These are phyloP conservation scores for Fraxinus ornus DNA, from an alignment of 305 asterid genomes.

Conservation along the genomic window DNA sequence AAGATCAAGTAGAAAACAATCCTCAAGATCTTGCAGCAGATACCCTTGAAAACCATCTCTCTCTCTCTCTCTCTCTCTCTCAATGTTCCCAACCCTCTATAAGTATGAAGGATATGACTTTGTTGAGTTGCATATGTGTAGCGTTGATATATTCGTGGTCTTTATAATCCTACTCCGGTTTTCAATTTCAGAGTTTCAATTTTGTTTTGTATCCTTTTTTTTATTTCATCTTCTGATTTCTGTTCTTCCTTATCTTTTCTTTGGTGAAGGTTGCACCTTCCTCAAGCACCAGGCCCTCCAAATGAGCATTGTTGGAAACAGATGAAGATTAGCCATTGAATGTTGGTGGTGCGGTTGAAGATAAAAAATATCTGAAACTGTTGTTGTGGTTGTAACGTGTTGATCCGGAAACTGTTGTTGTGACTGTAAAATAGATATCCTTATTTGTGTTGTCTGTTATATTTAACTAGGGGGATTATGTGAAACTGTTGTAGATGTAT, in stretches of 20 bases:
- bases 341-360: too few species aligned
- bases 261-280: conserved; percentile 54
- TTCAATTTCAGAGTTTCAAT: background rate
- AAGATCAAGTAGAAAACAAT: conserved; percentile 51
- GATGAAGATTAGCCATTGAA: conserved; percentile 63
- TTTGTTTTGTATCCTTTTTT: background rate
- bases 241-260: conserved; percentile 3
- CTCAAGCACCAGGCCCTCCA: conserved; percentile 25
- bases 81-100: background rate
- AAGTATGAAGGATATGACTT: too few species aligned
- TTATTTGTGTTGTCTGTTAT: too few species aligned
- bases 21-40: conserved; percentile 90
- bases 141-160: background rate
- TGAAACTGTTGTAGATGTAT: too few species aligned
- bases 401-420: too few species aligned
- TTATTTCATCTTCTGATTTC: conserved; percentile 2
- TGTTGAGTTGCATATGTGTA: background rate
- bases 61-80: conserved; percentile 17
- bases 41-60: conserved; percentile 80
- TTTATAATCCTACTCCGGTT: background rate
- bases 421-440: too few species aligned
- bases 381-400: too few species aligned
- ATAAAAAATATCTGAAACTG: too few species aligned
- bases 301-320: conserved; percentile 76
- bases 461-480: too few species aligned